Percentiles rank a stretch among this genome's conserved stretches.
phyloP scores from a whole-genome alignment of 1,139 yeast species.

The Diutina sp. region DNA sequence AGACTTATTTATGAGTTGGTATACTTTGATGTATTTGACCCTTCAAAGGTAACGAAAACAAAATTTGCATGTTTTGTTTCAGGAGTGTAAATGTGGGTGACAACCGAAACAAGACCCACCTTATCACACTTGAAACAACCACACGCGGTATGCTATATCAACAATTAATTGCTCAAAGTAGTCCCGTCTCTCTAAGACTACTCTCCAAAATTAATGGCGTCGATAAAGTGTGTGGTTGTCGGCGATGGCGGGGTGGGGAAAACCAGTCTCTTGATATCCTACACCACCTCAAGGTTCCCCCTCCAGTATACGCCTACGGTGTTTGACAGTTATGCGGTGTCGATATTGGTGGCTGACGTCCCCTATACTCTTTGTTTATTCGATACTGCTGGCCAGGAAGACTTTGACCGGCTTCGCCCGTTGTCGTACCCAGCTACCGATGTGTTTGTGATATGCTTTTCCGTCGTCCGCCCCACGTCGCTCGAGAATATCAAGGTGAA shows the following conservation, averaged over 20 bases:
- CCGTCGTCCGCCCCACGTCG: constrained; percentile 91
- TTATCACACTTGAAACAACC: not conserved
- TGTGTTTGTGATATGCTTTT: constrained; percentile 87
- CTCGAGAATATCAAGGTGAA: constrained; percentile 95
- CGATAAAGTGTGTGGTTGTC: constrained; percentile 90
- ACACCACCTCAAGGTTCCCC: constrained; percentile 78
- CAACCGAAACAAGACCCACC: too few species aligned
- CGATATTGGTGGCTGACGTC: constrained; percentile 97
- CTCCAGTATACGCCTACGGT: constrained; percentile 86
- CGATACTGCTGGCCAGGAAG: constrained; percentile 99
- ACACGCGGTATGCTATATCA: not conserved
- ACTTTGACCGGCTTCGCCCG: constrained; percentile 94
- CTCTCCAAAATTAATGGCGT: not conserved
- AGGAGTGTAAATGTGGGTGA: too few species aligned
- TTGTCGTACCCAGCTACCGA: constrained; percentile 93
- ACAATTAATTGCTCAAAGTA: too few species aligned
- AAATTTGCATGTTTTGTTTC: too few species aligned
- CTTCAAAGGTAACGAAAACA: too few species aligned
- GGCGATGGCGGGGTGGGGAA: constrained; percentile 98
- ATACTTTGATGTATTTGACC: too few species aligned
- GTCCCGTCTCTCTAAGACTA: too few species aligned
- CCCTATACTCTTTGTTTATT: constrained; percentile 92
- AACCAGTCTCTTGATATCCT: constrained; percentile 58
- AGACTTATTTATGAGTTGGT: too few species aligned
- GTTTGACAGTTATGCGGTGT: constrained; percentile 86